Base-by-base conservation (phyloP, 1,139 yeast species). In the Barnettozyma hawaiiensis region DNA sequence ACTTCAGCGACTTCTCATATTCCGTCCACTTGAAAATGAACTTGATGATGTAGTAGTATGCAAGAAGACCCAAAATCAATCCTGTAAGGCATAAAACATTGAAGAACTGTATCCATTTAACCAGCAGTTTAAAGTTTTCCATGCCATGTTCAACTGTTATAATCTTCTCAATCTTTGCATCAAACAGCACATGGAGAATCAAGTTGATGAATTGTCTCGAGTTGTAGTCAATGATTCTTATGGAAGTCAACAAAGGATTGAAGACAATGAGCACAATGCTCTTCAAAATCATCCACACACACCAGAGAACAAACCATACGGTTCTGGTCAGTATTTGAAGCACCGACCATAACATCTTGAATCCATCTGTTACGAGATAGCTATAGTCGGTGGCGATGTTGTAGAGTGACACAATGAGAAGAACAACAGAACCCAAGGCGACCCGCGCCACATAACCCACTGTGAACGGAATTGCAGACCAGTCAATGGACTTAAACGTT, bases 61-160 rank as follows among this genome's bases (percentile, higher is more conserved):
- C 43, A 11, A 47, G 27, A 9, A 52, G 40, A 3, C 59, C 59
- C 16, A 53, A n/a, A 2, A 52, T 31, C 32, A 53, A 32, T 1
- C 52, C 51, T 1, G 52, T 43, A 12, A 55, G 41, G 10, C 52
- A 44, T 47, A 54, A 42, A 11, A 54, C 50, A 29, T 51, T 53
- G 16, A 54, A 29, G 37, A 47, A 51, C 29, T 53, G 47, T 1
- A 54, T 18, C 54, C 57, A 53, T 21, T 52, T 47, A 8, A 50
- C 49, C 11, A 50, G 18, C 4, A 54, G 37, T 14, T 44, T 47
- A 21, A 51, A 33, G 26, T 51, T 49, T 3, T 38, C 34, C 7
- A 43, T 24, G 1, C 51, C 51, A 35, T 52, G 45, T 21, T 52
- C 51, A 2, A 44, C n/a, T 0, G 35, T 44, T 11, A 51, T 16